Base-by-base conservation (phyloP, 2,329 filamentous ascomycete species). In the Ophiostoma perfectum region DNA sequence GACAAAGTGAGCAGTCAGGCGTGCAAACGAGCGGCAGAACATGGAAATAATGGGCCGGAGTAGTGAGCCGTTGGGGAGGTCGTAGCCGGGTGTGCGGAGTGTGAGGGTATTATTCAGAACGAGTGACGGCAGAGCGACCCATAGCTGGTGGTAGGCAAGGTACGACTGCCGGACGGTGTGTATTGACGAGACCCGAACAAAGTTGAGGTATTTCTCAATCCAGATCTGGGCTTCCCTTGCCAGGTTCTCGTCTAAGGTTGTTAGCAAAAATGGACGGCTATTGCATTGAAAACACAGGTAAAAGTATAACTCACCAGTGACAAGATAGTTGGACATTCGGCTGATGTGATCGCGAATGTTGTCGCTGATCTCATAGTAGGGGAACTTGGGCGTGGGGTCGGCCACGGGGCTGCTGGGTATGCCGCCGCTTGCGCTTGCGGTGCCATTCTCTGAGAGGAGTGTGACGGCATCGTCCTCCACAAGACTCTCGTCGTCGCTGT, bases 1-100 rank as follows among this genome's bases (percentile, higher is more conserved):
- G 66, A 87, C 76, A 69, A 88, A 83, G 70, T 80, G 80, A 12
- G 81, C 83, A 1, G 84, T 78, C 62, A 89, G 74, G 68, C 76
- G 79, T n/a, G 83, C 80, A 71, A 82, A 83, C 1, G 74, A 74
- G 9, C 72, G 70, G 70, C 80, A 82, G 58, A 84, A 77, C 0
- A 74, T 73, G n/a, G 74, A 73, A 3, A 80, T 74, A 42, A 77
- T 71, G 80, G 73, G 66, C 71, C 74, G 38, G 67, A 69, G 4
- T 4, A 7, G 9, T 11, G 41, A 44, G 11, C 27, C 42, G 39
- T 70, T 70, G 7, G 27, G 14, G 7, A 49, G 38, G 4, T 65
- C 69, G 45, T 71, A 72, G 4, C 18, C 64, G 6, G 68, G 64
- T 0, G 52, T 8, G 36, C 69, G 68, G 14, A 72, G 64, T 14